Base-by-base conservation (phyloP, 2,329 filamentous ascomycete species). In the Ceratocystis huliohia region DNA sequence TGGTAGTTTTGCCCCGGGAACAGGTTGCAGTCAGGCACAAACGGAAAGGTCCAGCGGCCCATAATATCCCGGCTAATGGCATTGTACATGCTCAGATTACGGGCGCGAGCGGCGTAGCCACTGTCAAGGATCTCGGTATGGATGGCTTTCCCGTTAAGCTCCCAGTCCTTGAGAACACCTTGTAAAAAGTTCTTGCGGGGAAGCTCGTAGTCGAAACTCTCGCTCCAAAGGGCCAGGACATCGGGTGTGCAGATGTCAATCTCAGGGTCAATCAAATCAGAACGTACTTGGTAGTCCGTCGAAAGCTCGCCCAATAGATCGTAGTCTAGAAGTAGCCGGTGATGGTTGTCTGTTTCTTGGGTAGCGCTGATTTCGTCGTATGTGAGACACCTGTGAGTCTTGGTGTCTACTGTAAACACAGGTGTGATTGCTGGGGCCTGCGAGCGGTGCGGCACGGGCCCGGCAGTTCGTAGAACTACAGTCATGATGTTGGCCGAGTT, bases 401-500 rank as follows among this genome's bases (percentile, higher is more conserved):
- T 84, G 0, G 88, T 85, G 72, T 97, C 92, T 69, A 96, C 81
- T 22, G 96, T 86, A 72, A 97, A 99, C 2, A 94, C 82, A 0
- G 92, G 91, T 3, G 86, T 88, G 69, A 89, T 83, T 33, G 84
- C 86, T 67, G 88, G 85, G 1, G 85, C 81, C 75, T 93, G 93
- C 33, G 90, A 91, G 65, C 89, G 81, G 76, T 96, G 91, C 61
- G 80, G 80, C 59, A 80, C 80, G 5, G 82, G 78, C 59, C 89
- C 90, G 7, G 87, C 89, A 74, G 92, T 88, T 59, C 91, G 84
- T 68, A 97, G 78, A 13, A 99, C 84, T 82, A 96, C 88, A 2
- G 94, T 99, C 94, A 99, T 97, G 76, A 96, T 96, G 46, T 93
- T 91, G 74, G 96, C 93, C 72, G 94, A 93, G 77, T 95, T 91